Percentiles rank a stretch among this genome's conserved stretches.
Evolutionary conservation across 148 eudicot genomes (phyloP).

Genomic region (Fallopia convolvulus): DNA sequence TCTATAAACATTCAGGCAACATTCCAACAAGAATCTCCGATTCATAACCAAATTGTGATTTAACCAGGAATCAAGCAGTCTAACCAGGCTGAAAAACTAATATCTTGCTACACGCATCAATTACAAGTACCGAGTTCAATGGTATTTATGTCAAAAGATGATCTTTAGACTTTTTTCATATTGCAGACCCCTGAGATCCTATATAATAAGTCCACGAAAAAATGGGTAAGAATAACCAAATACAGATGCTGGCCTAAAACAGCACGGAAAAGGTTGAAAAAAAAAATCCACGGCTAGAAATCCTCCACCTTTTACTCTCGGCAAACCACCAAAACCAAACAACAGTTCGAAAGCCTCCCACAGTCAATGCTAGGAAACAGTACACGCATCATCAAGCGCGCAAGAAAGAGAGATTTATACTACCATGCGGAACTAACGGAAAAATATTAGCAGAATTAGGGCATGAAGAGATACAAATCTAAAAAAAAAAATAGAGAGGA

Average conservation of each 20-base stretch:
- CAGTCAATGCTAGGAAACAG: background rate
- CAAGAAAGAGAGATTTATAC: background rate
- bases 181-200: background rate
- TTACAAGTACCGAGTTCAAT: background rate
- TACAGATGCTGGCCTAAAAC: background rate
- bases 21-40: background rate
- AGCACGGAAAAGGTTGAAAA: background rate
- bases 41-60: background rate
- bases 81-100: background rate
- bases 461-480: background rate
- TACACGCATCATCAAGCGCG: background rate
- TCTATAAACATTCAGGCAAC: background rate
- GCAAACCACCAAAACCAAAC: background rate
- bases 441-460: background rate
- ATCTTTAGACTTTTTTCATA: background rate
- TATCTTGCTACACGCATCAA: background rate
- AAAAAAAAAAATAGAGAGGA: background rate
- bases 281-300: background rate
- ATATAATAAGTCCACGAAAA: background rate
- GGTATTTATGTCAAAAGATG: background rate
- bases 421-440: background rate
- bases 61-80: background rate
- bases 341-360: background rate
- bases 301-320: background rate
- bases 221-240: background rate